phyloP scores from a whole-genome alignment of 345 rosid species.

The Melastoma malabathricum region DNA sequence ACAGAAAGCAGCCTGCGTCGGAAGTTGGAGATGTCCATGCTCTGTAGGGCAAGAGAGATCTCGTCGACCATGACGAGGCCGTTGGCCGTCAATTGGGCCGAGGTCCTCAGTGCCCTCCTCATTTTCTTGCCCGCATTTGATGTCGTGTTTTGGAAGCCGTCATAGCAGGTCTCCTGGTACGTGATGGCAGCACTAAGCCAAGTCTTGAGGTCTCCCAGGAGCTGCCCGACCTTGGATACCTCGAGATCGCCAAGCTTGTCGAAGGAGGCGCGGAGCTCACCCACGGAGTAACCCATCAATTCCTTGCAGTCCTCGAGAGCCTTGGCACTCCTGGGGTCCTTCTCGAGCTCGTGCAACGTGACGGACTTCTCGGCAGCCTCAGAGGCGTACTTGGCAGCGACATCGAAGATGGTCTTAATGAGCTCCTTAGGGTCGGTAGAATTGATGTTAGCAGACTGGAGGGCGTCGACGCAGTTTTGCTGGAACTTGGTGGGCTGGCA shows the following conservation, averaged over 20 bases:
- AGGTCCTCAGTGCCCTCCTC: slow-evolving; percentile 28
- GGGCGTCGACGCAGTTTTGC: too few relatives aligned
- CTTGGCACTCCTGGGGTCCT: slow-evolving; percentile 13
- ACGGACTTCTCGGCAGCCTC: slow-evolving; percentile 36
- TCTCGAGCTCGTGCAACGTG: slow-evolving; percentile 13
- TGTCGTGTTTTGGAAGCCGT: slow-evolving; percentile 42
- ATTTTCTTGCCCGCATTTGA: slow-evolving; percentile 41
- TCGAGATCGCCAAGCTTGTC: slow-evolving; percentile 6
- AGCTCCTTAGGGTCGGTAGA: slow-evolving; percentile 49
- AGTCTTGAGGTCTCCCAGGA: slow-evolving; percentile 26
- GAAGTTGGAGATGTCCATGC: slow-evolving; percentile 10
- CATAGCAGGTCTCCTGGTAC: slow-evolving; percentile 62
- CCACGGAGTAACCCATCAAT: slow-evolving; percentile 38
- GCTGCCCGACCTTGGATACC: slow-evolving; percentile 11
- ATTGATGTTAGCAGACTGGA: slow-evolving; percentile 23
- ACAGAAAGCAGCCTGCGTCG: slow-evolving; percentile 5
- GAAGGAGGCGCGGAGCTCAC: slow-evolving; percentile 35
- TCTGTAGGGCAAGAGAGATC: slow-evolving; percentile 20
- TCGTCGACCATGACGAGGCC: slow-evolving; percentile 12
- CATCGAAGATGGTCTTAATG: slow-evolving; percentile 29
- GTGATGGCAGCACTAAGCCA: slow-evolving; percentile 74
- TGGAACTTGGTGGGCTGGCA: too few relatives aligned
- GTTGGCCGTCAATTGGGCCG: slow-evolving; percentile 40
- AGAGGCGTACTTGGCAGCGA: slow-evolving; percentile 20
- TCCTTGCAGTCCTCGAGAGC: slow-evolving; percentile 52